These are phyloP conservation scores for Clonostachys solani DNA, from an alignment of 2,329 filamentous ascomycete genomes.

Conservation along the genomic window DNA sequence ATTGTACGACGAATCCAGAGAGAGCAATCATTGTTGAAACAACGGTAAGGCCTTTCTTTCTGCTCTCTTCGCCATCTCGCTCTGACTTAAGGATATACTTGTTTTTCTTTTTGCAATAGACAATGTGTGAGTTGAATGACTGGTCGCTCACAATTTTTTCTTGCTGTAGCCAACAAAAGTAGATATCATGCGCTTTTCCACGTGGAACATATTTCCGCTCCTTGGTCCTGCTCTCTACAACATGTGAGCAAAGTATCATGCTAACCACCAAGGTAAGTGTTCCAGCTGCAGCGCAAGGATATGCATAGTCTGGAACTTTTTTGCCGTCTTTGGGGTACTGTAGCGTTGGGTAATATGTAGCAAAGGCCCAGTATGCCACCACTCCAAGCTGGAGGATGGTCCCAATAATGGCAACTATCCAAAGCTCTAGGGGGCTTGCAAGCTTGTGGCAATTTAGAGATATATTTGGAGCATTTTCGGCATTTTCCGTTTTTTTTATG, in stretches of 20 bases:
- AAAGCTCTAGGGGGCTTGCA: not conserved
- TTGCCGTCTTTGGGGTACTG: conserved; percentile 6
- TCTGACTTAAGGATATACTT: not conserved
- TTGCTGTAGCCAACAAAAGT: conserved; percentile 18
- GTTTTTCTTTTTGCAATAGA: conserved; percentile 6
- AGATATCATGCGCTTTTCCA: not conserved
- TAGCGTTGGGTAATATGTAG: conserved; percentile 4
- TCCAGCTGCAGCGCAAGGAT: conserved; percentile 12
- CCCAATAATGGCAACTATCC: conserved; percentile 8
- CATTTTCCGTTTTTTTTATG: not conserved
- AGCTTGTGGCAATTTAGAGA: not conserved
- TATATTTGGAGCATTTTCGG: not conserved
- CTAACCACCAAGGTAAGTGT: conserved; percentile 16
- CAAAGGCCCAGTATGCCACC: conserved; percentile 7
- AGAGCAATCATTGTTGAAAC: conserved; percentile 9
- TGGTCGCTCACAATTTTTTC: conserved; percentile 17
- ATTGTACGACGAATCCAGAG: conserved; percentile 18
- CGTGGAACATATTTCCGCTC: conserved; percentile 8
- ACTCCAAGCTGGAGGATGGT: conserved; percentile 13
- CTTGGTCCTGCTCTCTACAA: conserved; percentile 21
- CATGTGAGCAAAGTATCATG: conserved; percentile 19
- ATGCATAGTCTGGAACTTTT: conserved; percentile 4
- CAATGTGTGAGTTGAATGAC: conserved; percentile 15
- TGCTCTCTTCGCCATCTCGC: not conserved
- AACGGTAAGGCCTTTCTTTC: not conserved